phyloP scores from a whole-genome alignment of 208 protist genomes.

The Porcisia hertigi region DNA sequence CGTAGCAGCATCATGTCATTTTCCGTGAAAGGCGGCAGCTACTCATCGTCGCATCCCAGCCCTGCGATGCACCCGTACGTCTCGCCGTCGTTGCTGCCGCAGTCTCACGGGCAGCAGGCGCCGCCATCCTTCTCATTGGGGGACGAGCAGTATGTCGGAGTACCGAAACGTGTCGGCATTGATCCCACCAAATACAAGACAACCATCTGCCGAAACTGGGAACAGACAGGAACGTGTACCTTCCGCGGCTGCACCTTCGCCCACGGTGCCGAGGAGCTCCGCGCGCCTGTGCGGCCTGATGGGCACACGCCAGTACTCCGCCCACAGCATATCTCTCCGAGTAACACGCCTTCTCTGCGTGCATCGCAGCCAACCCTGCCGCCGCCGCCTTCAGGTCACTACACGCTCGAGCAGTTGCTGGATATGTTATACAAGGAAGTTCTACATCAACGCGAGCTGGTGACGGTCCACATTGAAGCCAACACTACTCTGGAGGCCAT shows the following conservation, averaged over 20 bases:
- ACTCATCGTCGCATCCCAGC: constrained; percentile 51
- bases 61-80: constrained; percentile 49
- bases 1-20: constrained; percentile 52
- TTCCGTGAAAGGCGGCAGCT: constrained; percentile 58
- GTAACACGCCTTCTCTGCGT: constrained; percentile 41
- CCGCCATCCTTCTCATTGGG: constrained; percentile 60
- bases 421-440: constrained; percentile 73
- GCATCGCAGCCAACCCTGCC: constrained; percentile 23
- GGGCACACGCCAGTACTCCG: constrained; percentile 41
- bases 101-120: constrained; percentile 42
- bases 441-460: constrained; percentile 52
- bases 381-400: constrained; percentile 18
- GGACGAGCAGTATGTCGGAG: constrained; percentile 34
- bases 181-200: constrained; percentile 87
- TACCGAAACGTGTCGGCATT: constrained; percentile 56
- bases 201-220: constrained; percentile 86
- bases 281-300: constrained; percentile 45
- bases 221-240: constrained; percentile 59
- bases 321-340: constrained; percentile 33
- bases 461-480: constrained; percentile 62
- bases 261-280: constrained; percentile 83
- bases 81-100: constrained; percentile 35
- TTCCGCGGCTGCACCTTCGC: constrained; percentile 84
- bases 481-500: constrained; percentile 72
- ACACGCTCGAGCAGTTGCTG: constrained; percentile 65